Base-by-base conservation (phyloP, 2,329 filamentous ascomycete genomes). In the Fusarium hostae region DNA sequence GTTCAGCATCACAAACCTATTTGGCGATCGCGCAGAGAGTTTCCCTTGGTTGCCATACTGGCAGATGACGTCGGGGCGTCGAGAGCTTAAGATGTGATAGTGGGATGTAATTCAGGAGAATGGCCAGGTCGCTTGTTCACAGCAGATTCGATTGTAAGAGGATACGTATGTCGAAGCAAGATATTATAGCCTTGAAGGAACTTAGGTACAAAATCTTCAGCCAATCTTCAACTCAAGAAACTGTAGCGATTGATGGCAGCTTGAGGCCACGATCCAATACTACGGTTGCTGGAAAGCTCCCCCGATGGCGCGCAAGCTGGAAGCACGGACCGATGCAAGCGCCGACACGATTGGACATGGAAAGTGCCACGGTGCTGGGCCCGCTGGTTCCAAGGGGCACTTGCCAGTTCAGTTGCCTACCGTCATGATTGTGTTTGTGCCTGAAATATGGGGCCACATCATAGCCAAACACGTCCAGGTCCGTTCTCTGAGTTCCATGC, bases 1-100 rank as follows among this genome's bases (percentile, higher is more conserved):
- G 4, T 18, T 18, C 24, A 22, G 9, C 18, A 10, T 15, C 13
- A 59, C 66, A 30, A 78, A 86, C 84, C 80, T 77, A 86, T 85
- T 76, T 87, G 85, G 78, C 84, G 85, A 79, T 87, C 85, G 76
- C 85, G 82, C 75, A 87, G 76, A 44, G 84, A 84, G 69, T 79
- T 83, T 58, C 81, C 83, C 65, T 82, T 84, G 71, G 83, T 79
- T 71, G 84, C 82, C 85, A 87, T 87, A 73, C 54, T 80, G 70
- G 69, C 60, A 68, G 58, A 71, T 75, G 75, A 77, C 74, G 75
- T 75, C 63, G 71, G 47, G 39, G 40, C 35, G 44, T 54, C 34
- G 40, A 64, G 44, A 70, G 51, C 54, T 71, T 45, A 52, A 71
- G 47, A 51, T 58, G 58, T 69, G 71, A 68, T 73, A 65, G 72